Evolutionary conservation across 768 basidiomycete genomes (phyloP).

Genomic region (Thelephora aurantiotincta): DNA sequence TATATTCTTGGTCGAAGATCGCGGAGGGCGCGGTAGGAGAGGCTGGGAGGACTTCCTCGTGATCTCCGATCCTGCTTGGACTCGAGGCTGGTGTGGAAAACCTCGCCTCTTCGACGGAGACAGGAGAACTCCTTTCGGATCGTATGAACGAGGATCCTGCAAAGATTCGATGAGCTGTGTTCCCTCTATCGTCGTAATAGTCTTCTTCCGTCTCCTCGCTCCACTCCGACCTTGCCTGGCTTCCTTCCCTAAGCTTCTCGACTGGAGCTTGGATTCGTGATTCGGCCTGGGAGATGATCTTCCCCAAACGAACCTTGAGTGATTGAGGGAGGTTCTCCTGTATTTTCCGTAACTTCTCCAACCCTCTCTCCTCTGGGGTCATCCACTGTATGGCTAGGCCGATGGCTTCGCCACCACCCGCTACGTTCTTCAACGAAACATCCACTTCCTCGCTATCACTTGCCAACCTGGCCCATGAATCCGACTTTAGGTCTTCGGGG

Average conservation of each 20-base stretch:
- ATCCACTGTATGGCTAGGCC: conserved; percentile 37
- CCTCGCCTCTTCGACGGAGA: neutral
- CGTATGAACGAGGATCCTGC: no score
- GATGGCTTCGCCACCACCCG: conserved; percentile 33
- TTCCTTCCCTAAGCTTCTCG: neutral
- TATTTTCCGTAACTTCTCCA: conserved; percentile 30
- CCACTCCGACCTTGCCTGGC: neutral
- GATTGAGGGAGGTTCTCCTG: conserved; percentile 26
- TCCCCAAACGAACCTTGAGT: conserved; percentile 22
- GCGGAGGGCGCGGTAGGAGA: neutral
- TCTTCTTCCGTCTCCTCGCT: neutral
- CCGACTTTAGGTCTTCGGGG: conserved; percentile 2
- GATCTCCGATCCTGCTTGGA: neutral
- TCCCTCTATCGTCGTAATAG: neutral
- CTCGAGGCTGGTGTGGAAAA: neutral
- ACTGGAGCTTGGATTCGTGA: conserved; percentile 2
- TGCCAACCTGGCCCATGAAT: conserved; percentile 4
- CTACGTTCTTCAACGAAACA: conserved; percentile 48
- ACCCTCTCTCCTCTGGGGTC: conserved; percentile 30
- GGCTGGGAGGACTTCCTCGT: neutral
- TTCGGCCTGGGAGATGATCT: conserved; percentile 4
- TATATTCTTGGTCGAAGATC: neutral
- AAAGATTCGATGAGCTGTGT: neutral
- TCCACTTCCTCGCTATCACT: conserved; percentile 24
- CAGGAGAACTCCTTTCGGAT: neutral